phyloP scores from a whole-genome alignment of 2,329 filamentous ascomycete species.

The Colletotrichum melonis region DNA sequence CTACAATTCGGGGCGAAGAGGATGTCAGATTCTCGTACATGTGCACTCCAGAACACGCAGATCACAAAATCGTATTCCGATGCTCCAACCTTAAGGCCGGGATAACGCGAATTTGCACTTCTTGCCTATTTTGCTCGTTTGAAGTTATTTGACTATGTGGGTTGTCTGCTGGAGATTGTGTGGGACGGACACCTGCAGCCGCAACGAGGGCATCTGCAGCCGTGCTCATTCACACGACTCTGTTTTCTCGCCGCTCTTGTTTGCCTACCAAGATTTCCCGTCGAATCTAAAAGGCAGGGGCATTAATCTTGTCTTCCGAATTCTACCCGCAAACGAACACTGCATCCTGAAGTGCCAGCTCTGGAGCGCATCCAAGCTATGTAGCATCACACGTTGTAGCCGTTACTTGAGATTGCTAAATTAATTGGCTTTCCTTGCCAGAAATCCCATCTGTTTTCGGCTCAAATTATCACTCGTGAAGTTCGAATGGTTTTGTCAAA shows the following conservation, averaged over 20 bases:
- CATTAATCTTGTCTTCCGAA: not conserved
- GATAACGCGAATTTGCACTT: too few relatives aligned
- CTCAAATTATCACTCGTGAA: not conserved
- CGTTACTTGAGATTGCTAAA: conserved; percentile 1
- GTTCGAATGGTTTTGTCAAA: conserved; percentile 3
- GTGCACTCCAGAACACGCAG: not conserved
- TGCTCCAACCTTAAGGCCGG: too few relatives aligned
- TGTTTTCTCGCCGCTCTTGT: not conserved
- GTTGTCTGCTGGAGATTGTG: not conserved
- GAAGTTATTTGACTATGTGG: not conserved
- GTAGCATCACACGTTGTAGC: conserved; percentile 10
- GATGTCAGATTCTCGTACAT: not conserved
- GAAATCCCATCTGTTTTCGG: not conserved
- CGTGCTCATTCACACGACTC: not conserved
- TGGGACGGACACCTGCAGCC: conserved; percentile 26
- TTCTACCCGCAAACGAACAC: too few relatives aligned
- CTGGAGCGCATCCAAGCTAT: conserved; percentile 5
- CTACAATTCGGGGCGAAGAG: too few relatives aligned
- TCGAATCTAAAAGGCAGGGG: not conserved
- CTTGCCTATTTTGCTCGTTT: too few relatives aligned
- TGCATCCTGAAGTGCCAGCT: not conserved
- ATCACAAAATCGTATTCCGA: not conserved
- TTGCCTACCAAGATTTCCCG: not conserved
- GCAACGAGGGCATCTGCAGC: conserved; percentile 2
- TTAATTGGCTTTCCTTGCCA: not conserved